These are phyloP conservation scores for Withania somnifera DNA, from an alignment of 305 asterid genomes.

Conservation along the genomic window DNA sequence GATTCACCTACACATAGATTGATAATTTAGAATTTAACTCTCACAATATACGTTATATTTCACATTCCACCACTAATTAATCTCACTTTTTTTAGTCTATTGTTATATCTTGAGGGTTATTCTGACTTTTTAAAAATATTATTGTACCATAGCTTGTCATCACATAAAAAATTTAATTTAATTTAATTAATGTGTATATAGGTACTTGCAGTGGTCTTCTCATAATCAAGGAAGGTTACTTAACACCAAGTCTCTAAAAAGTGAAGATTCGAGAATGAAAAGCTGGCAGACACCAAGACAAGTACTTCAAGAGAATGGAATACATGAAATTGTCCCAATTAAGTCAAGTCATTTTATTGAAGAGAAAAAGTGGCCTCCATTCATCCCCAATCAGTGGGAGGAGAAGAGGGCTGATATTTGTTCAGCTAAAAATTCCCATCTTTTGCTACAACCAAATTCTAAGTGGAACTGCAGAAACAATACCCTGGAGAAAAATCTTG, in stretches of 20 bases:
- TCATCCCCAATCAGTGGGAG: slow-evolving; percentile 18
- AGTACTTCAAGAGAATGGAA: slow-evolving; percentile 5
- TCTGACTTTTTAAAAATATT: no score
- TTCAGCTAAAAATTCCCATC: neutral
- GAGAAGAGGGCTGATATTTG: slow-evolving; percentile 18
- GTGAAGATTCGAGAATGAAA: slow-evolving; percentile 4
- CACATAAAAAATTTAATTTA: no score
- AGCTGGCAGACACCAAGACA: slow-evolving; percentile 11
- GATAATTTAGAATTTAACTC: no score
- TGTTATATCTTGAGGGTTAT: no score
- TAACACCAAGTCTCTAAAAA: neutral
- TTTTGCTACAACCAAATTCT: neutral
- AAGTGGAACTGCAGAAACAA: slow-evolving; percentile 5
- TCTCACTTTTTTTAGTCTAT: no score
- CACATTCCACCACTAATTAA: no score
- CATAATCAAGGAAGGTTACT: slow-evolving; percentile 16
- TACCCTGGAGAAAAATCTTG: neutral
- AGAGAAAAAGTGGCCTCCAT: slow-evolving; percentile 47
- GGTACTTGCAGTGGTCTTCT: slow-evolving; percentile 33
- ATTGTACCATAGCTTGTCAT: no score
- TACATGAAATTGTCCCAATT: slow-evolving; percentile 12
- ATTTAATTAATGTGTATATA: no score
- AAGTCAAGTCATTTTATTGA: slow-evolving; percentile 36
- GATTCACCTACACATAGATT: neutral
- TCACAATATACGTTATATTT: no score